These are phyloP conservation scores for Sonneratia caseolaris DNA, from an alignment of 345 rosid species.

Conservation along the genomic window DNA sequence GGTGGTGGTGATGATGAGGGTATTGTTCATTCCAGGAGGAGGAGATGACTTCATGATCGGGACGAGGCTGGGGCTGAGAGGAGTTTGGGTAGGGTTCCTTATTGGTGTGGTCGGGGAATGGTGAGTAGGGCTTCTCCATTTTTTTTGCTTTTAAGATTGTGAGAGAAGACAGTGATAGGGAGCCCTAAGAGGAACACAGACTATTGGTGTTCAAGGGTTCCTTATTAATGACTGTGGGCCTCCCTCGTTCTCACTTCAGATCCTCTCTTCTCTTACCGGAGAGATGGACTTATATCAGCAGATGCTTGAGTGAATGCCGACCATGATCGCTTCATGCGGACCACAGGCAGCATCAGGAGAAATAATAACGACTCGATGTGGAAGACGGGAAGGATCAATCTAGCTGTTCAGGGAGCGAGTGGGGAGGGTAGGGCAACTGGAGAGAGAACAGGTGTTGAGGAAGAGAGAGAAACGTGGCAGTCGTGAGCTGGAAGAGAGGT, in stretches of 20 bases:
- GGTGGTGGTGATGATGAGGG: too few species aligned
- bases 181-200: background rate
- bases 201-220: background rate
- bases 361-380: background rate
- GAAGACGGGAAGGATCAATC: background rate
- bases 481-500: background rate
- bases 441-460: slow-evolving; percentile 4
- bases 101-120: background rate
- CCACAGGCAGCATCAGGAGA: too few species aligned
- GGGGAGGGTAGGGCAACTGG: background rate
- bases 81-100: background rate
- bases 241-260: background rate
- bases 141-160: background rate
- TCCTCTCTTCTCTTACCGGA: background rate
- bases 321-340: too few species aligned
- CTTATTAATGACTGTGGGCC: background rate
- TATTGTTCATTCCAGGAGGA: too few species aligned
- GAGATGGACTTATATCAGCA: too few species aligned
- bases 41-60: background rate
- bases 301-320: too few species aligned
- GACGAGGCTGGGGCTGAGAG: background rate
- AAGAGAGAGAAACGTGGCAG: slow-evolving; percentile 4
- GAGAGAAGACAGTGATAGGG: background rate
- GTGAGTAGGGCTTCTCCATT: background rate
- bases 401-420: background rate